These are phyloP conservation scores for Dendrobium huoshanense DNA, from an alignment of 106 monocot species.

Conservation along the genomic window DNA sequence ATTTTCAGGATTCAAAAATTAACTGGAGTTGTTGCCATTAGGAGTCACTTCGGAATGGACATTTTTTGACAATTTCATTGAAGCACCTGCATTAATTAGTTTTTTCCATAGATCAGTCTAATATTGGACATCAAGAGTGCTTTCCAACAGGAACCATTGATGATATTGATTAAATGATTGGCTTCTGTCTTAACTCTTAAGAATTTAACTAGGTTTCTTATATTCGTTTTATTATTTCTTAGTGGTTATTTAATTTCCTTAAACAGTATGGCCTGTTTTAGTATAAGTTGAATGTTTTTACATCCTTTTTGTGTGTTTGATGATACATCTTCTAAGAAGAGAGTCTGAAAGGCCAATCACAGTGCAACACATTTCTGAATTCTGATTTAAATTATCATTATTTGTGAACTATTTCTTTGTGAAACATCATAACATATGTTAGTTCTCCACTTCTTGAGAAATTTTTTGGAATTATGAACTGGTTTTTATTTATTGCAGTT, in stretches of 20 bases:
- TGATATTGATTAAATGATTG: not conserved
- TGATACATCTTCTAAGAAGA: not conserved
- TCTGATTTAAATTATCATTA: not conserved
- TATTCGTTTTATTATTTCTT: no score
- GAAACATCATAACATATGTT: not conserved
- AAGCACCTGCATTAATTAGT: no score
- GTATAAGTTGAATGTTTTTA: not conserved
- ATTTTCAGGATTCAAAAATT: no score
- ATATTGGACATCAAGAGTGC: no score
- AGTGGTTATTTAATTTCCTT: no score
- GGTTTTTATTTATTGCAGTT: conserved; percentile 32
- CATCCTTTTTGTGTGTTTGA: not conserved
- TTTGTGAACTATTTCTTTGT: not conserved
- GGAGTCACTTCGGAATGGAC: no score
- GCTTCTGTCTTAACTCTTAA: not conserved
- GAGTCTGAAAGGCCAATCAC: not conserved
- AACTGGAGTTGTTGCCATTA: no score
- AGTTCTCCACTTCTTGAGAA: not conserved
- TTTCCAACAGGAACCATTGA: not conserved
- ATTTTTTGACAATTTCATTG: no score
- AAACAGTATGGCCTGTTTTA: not conserved
- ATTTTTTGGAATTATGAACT: not conserved
- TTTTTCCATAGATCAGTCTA: no score
- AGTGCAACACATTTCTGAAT: not conserved
- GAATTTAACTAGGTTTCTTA: not conserved